Conservation (phyloP, 257 asterid genomes). For the Thymus quinquecostatus region DNA sequence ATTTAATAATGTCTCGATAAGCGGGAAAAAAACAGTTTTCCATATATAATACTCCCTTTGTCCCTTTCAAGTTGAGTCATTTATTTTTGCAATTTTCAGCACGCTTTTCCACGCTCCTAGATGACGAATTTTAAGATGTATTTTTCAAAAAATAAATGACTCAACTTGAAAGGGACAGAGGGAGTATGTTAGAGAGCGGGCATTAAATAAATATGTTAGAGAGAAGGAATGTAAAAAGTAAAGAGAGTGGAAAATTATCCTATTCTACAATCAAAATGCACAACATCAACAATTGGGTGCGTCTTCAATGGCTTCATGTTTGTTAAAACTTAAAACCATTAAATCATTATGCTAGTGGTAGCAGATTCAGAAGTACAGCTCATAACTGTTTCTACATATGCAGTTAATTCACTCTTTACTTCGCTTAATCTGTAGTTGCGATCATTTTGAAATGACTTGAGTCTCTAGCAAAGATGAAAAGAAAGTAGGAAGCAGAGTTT, state of each 20-base stretch:
- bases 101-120: no score
- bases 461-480: background rate
- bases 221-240: no score
- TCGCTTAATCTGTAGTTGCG: background rate
- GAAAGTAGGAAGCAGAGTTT: conserved; percentile 6
- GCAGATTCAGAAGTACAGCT: conserved; percentile 10
- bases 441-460: conserved; percentile 13
- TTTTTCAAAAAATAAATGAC: no score
- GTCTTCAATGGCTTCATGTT: background rate
- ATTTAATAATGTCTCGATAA: background rate
- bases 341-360: background rate
- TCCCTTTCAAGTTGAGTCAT: no score
- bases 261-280: no score
- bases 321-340: background rate
- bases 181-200: background rate
- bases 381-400: conserved; percentile 15
- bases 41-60: background rate
- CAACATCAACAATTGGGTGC: no score
- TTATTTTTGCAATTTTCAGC: no score
- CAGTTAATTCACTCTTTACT: background rate
- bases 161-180: no score
- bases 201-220: background rate
- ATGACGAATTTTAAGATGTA: no score
- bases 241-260: no score
- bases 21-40: background rate